Evolutionary conservation across 176 grass and related monocot genomes (phyloP), one percentile per base, ranked within the genome.

Genomic region (Carex littledalei): DNA sequence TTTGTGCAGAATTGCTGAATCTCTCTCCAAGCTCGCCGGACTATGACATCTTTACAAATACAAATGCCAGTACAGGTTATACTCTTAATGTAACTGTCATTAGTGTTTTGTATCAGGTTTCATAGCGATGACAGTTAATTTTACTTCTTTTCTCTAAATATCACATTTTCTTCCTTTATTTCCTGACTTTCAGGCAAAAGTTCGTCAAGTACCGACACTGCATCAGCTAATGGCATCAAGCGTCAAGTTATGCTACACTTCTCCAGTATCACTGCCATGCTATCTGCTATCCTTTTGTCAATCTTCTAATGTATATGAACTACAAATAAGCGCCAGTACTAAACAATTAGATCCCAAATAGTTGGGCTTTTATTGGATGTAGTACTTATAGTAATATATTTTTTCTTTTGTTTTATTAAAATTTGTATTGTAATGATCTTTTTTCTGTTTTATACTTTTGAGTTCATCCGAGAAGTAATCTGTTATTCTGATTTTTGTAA

Each of bases 21-120:
- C 80, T 82, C 20, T 63, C 80, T 66, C 80, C 80, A 29, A 82
- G 13, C 80, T 82, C 80, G 39, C 60, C 80, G 3, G 80, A 82
- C 57, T 63, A 82, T n/a, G 29, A 12, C n/a, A 82, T 82, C 34
- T 82, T 82, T 47, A 64, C 77, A 57, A 81, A 82, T 47, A 64
- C 77, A 57, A 81, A 82, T 63, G 1, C 80, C 41, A 52, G 59
- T 52, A 64, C 22, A 82, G 80, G 80, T 82, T 22, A 82, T 26
- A 47, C 18, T 66, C 9, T 31, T 82, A 61, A 29, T 16, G 14
- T 9, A 41, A 70, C 31, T 7, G 11, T 37, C 26, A 67, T 34
- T 16, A 34, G 26, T 58, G 1, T 57, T 67, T 32, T 35, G 32
- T 34, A 68, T 31, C 63, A 65, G 24, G 12, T 10, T 65, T 11